Evolutionary conservation across 768 basidiomycete species (phyloP).

Genomic region (Suillus tomentosus): DNA sequence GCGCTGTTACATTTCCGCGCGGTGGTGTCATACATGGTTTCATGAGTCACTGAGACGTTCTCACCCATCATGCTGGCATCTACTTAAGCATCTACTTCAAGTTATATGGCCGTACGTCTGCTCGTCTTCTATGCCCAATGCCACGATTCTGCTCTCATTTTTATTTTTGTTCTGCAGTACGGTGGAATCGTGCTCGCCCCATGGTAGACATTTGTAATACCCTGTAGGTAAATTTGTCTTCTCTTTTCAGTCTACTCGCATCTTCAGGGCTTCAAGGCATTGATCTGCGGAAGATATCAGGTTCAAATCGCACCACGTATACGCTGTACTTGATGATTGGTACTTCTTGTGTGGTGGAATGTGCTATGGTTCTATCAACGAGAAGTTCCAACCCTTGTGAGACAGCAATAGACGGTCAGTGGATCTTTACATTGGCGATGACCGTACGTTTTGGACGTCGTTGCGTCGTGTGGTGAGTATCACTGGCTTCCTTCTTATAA

Average conservation of each 20-base stretch:
- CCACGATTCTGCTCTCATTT: neutral
- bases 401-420: neutral
- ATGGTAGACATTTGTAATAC: neutral
- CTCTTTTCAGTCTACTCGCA: neutral
- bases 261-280: neutral
- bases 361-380: neutral
- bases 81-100: neutral
- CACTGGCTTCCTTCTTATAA: neutral
- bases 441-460: neutral
- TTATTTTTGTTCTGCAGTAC: neutral
- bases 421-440: neutral
- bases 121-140: neutral
- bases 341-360: neutral
- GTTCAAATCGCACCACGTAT: neutral
- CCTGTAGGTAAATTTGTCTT: neutral
- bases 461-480: neutral
- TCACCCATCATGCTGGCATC: neutral
- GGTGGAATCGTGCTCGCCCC: neutral
- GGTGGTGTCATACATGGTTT: neutral
- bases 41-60: neutral
- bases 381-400: neutral
- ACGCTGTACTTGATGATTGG: neutral
- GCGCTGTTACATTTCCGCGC: too few relatives aligned
- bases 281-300: too few relatives aligned
- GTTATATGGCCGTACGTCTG: too few relatives aligned